Evolutionary conservation across 2,329 filamentous ascomycete genomes (phyloP).

Genomic region (Talaromyces sp.): DNA sequence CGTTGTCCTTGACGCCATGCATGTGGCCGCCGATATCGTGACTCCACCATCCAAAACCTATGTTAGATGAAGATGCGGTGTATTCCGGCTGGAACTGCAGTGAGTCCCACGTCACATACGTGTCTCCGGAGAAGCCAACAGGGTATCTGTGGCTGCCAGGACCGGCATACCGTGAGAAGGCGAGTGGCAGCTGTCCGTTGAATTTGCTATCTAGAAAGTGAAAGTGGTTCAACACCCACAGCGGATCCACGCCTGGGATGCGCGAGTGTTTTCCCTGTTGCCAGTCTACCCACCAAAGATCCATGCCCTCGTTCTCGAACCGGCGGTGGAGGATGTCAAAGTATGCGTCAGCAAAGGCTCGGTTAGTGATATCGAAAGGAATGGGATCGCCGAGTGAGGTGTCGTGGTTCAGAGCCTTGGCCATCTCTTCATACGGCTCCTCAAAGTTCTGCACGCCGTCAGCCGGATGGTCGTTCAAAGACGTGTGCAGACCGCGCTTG

Average conservation of each 20-base stretch:
- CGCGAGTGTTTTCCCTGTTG: slow-evolving; percentile 55
- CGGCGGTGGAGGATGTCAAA: slow-evolving; percentile 52
- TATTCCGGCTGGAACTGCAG: slow-evolving; percentile 62
- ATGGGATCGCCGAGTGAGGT: slow-evolving; percentile 47
- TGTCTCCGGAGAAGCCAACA: slow-evolving; percentile 60
- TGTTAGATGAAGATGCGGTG: slow-evolving; percentile 60
- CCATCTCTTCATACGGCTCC: slow-evolving; percentile 51
- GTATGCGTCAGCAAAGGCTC: slow-evolving; percentile 53
- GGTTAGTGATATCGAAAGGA: slow-evolving; percentile 50
- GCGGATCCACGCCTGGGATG: slow-evolving; percentile 54
- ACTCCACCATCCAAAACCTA: slow-evolving; percentile 64
- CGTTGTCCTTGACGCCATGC: slow-evolving; percentile 50
- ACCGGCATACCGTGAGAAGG: slow-evolving; percentile 58
- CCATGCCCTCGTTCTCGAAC: slow-evolving; percentile 51
- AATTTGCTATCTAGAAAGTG: slow-evolving; percentile 50
- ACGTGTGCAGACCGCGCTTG: slow-evolving; percentile 46
- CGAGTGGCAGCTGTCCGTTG: slow-evolving; percentile 42
- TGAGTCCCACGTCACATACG: slow-evolving; percentile 54
- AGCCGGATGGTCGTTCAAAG: slow-evolving; percentile 59
- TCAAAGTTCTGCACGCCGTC: slow-evolving; percentile 53
- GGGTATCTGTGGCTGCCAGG: slow-evolving; percentile 60
- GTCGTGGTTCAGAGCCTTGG: slow-evolving; percentile 47
- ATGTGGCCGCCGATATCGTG: slow-evolving; percentile 64
- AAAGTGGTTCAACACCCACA: slow-evolving; percentile 62
- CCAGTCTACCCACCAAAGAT: slow-evolving; percentile 67